A percentile compares a stretch with the other conserved stretches of the same genome.
Conservation (phyloP, 2,329 filamentous ascomycete species). For the Cadophora gregata region DNA sequence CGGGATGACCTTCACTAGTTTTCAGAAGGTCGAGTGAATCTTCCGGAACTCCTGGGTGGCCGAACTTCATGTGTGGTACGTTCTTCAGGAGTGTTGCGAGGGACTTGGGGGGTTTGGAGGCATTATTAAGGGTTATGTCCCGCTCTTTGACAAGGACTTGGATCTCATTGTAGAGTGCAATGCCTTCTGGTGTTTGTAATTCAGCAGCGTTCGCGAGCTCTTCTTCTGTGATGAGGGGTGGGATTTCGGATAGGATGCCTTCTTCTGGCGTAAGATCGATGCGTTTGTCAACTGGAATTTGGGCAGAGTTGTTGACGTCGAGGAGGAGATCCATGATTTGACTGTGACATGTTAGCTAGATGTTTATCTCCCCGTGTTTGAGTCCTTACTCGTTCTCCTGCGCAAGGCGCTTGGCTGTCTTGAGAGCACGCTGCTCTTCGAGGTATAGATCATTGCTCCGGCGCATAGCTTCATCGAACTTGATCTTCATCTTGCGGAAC, state of each 20-base stretch:
- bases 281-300: constrained; percentile 76
- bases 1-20: constrained; percentile 53
- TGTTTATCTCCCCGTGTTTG: neutral
- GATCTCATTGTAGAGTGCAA: constrained; percentile 40
- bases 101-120: constrained; percentile 37
- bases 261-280: constrained; percentile 65
- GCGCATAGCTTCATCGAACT: constrained; percentile 78
- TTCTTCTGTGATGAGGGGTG: constrained; percentile 37
- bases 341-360: constrained; percentile 53
- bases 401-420: constrained; percentile 81
- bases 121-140: constrained; percentile 23
- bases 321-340: constrained; percentile 87
- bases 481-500: constrained; percentile 87
- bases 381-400: constrained; percentile 88
- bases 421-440: constrained; percentile 79
- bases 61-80: constrained; percentile 37
- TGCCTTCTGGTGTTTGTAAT: constrained; percentile 37
- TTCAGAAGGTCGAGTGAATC: constrained; percentile 46
- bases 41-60: constrained; percentile 38
- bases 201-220: constrained; percentile 36
- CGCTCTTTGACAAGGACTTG: constrained; percentile 37
- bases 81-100: constrained; percentile 39
- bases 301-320: constrained; percentile 84
- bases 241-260: constrained; percentile 35
- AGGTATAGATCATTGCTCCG: constrained; percentile 83